Conservation (phyloP, 2,329 filamentous ascomycete genomes). For the Fusarium temperatum region DNA sequence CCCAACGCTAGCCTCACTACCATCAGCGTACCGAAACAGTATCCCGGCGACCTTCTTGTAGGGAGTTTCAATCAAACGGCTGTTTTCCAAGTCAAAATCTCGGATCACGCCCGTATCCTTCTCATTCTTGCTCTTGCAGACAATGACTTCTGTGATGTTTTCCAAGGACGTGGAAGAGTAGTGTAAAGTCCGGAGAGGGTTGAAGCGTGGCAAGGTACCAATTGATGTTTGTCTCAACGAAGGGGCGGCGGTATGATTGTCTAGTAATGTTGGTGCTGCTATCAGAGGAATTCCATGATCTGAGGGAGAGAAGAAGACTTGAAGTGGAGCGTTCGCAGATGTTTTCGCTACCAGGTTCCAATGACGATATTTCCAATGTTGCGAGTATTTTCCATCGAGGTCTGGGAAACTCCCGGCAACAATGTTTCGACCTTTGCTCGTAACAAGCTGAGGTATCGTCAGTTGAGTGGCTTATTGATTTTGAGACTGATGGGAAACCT, state of each 20-base stretch:
- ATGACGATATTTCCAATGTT: background rate
- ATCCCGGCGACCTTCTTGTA: background rate
- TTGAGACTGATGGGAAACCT: background rate
- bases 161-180: background rate
- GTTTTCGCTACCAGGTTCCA: background rate
- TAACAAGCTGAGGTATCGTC: background rate
- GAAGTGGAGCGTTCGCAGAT: background rate
- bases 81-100: background rate
- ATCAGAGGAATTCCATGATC: background rate
- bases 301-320: background rate
- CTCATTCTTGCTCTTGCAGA: background rate
- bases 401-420: background rate
- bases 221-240: background rate
- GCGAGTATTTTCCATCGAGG: background rate
- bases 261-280: background rate
- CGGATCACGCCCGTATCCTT: background rate
- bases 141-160: background rate
- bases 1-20: background rate
- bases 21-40: background rate
- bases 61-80: background rate
- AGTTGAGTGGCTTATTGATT: background rate
- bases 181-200: background rate
- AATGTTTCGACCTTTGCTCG: background rate
- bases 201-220: background rate
- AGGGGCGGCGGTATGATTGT: accelerated